A percentile compares a stretch with the other conserved stretches of the same genome.
These are phyloP conservation scores for Fusarium incarnatum DNA, from an alignment of 2,329 filamentous ascomycete genomes.

Conservation along the genomic window DNA sequence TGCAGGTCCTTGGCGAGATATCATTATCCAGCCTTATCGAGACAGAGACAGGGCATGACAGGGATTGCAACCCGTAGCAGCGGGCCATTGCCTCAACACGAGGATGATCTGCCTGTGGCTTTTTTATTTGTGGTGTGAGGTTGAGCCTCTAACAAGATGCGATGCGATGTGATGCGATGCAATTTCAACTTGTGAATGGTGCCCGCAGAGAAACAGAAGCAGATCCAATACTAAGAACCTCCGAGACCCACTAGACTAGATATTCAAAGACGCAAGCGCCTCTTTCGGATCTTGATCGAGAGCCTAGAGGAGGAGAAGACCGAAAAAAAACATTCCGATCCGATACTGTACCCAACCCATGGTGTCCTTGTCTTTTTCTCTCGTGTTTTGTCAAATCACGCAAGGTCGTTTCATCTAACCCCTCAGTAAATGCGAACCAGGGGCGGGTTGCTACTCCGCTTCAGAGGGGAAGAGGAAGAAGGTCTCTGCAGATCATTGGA, in stretches of 20 bases:
- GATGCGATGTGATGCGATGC: constrained; percentile 14
- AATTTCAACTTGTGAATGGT: constrained; percentile 46
- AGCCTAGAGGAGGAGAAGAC: constrained; percentile 16
- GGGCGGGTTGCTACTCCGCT: constrained; percentile 29
- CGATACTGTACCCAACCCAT: constrained; percentile 41
- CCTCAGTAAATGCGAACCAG: constrained; percentile 35
- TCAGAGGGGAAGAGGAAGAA: neutral
- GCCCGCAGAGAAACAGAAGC: constrained; percentile 38
- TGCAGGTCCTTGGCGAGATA: constrained; percentile 31
- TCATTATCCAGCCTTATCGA: constrained; percentile 36
- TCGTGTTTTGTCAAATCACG: constrained; percentile 29
- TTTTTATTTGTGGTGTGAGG: constrained; percentile 4
- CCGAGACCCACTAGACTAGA: constrained; percentile 40
- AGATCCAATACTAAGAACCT: constrained; percentile 16
- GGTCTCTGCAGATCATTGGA: constrained; percentile 20
- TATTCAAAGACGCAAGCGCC: constrained; percentile 42
- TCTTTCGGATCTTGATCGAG: constrained; percentile 46
- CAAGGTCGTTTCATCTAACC: constrained; percentile 33
- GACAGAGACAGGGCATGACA: neutral
- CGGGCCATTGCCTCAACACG: constrained; percentile 40
- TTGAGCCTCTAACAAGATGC: neutral
- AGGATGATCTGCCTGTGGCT: constrained; percentile 42
- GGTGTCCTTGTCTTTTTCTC: constrained; percentile 15
- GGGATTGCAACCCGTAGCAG: constrained; percentile 18
- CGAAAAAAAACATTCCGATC: constrained; percentile 40